Percentiles rank a stretch among this genome's conserved stretches.
These are phyloP conservation scores for Pulveroboletus sp. DNA, from an alignment of 768 basidiomycete species.

Conservation along the genomic window DNA sequence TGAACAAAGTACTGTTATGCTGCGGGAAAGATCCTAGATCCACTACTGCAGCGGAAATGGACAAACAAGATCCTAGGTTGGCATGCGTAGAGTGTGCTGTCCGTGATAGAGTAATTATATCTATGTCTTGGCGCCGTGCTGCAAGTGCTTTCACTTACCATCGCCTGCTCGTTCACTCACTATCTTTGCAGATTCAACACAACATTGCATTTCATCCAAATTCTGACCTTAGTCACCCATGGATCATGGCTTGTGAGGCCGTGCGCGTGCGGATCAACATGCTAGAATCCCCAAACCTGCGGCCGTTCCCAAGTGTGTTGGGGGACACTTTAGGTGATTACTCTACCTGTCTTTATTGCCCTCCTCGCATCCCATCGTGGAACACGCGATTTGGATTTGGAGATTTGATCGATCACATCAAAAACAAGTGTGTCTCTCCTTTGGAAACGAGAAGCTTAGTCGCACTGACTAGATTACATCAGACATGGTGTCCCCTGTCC, in stretches of 20 bases:
- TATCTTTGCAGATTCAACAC: slow-evolving; percentile 20
- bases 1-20: slow-evolving; percentile 13
- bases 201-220: slow-evolving; percentile 11
- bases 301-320: not conserved
- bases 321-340: slow-evolving; percentile 12
- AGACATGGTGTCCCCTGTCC: slow-evolving; percentile 22
- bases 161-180: not conserved
- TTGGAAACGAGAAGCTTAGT: not conserved
- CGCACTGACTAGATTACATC: not conserved
- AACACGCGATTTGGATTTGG: slow-evolving; percentile 15
- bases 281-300: not conserved
- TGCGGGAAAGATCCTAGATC: slow-evolving; percentile 25
- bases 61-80: slow-evolving; percentile 17
- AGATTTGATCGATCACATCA: slow-evolving; percentile 19
- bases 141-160: slow-evolving; percentile 7
- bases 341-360: slow-evolving; percentile 25
- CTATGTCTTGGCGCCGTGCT: slow-evolving; percentile 26
- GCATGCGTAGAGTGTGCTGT: slow-evolving; percentile 16
- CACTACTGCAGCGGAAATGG: slow-evolving; percentile 26
- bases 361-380: slow-evolving; percentile 29
- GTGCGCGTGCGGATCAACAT: not conserved
- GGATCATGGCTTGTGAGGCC: slow-evolving; percentile 3
- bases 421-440: slow-evolving; percentile 13
- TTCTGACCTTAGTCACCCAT: slow-evolving; percentile 3
- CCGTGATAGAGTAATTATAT: slow-evolving; percentile 2